Conservation (phyloP, 768 basidiomycete species). For the Suillus subluteus region DNA sequence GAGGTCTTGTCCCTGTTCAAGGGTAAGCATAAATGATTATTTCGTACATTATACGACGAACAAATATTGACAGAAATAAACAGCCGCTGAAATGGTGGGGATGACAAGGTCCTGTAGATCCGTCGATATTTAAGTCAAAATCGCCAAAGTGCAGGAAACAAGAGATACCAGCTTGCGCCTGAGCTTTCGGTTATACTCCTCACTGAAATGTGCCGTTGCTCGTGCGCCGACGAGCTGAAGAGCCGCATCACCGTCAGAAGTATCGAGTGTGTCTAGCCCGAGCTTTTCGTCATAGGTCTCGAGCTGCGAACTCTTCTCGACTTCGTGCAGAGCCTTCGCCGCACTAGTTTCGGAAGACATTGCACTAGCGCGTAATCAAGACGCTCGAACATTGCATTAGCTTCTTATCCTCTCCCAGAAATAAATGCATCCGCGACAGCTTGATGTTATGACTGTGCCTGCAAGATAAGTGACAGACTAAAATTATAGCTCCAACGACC, state of each 20-base stretch:
- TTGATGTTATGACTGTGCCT: slow-evolving; percentile 2
- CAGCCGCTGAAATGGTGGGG: slow-evolving; percentile 60
- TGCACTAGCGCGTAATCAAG: slow-evolving; percentile 6
- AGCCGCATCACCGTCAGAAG: slow-evolving; percentile 59
- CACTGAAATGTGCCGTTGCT: slow-evolving; percentile 53
- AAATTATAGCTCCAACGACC: not conserved
- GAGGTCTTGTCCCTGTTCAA: slow-evolving; percentile 64
- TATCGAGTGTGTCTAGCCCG: slow-evolving; percentile 35
- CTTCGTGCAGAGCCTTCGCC: slow-evolving; percentile 15
- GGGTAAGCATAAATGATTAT: slow-evolving; percentile 10
- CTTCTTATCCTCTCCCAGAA: slow-evolving; percentile 19
- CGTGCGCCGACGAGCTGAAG: slow-evolving; percentile 60
- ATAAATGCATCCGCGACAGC: slow-evolving; percentile 14
- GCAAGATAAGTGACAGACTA: slow-evolving; percentile 14
- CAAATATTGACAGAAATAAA: slow-evolving; percentile 72
- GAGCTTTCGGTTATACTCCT: slow-evolving; percentile 60
- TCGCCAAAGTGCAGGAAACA: not conserved
- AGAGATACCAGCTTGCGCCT: slow-evolving; percentile 57
- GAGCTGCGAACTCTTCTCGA: slow-evolving; percentile 20
- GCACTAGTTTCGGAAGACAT: slow-evolving; percentile 24
- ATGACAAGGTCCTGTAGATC: slow-evolving; percentile 51
- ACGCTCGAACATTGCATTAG: not conserved
- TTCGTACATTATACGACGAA: slow-evolving; percentile 31
- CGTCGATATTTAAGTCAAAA: not conserved
- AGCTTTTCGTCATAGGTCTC: slow-evolving; percentile 39